phyloP scores from a whole-genome alignment of 148 eudicot genomes.

The Rhododendron simsii region DNA sequence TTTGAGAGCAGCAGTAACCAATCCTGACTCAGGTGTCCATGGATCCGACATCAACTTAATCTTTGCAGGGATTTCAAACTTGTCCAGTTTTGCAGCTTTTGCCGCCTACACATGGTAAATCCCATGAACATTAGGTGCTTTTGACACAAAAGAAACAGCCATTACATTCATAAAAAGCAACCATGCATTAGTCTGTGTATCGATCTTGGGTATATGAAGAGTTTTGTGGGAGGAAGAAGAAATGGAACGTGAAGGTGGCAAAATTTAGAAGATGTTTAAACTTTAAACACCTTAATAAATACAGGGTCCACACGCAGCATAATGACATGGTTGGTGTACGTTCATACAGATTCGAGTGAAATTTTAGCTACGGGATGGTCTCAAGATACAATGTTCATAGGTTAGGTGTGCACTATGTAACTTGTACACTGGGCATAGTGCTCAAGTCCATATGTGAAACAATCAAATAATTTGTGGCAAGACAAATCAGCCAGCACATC shows the following conservation, averaged over 20 bases:
- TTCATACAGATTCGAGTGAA: neutral
- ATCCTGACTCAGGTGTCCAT: slow-evolving; percentile 94
- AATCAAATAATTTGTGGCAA: neutral
- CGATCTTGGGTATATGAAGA: neutral
- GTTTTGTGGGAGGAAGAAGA: neutral
- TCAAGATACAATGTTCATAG: neutral
- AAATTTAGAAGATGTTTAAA: neutral
- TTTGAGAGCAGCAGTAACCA: slow-evolving; percentile 92
- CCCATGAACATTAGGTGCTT: neutral
- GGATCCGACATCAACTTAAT: slow-evolving; percentile 70
- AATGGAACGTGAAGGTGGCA: neutral
- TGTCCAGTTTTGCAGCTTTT: slow-evolving; percentile 67
- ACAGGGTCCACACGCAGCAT: neutral
- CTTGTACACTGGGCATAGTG: neutral
- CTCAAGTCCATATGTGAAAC: neutral
- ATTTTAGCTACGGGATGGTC: neutral
- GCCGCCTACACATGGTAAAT: slow-evolving; percentile 43
- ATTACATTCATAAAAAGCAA: neutral
- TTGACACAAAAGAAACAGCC: neutral
- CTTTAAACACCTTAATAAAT: neutral
- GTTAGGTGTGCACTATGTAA: neutral
- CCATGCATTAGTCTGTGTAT: neutral
- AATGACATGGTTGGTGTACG: neutral
- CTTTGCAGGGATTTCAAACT: slow-evolving; percentile 78
- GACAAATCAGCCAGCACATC: neutral